These are phyloP conservation scores for Termitomyces sp. DNA, from an alignment of 768 basidiomycete species.

Conservation along the genomic window DNA sequence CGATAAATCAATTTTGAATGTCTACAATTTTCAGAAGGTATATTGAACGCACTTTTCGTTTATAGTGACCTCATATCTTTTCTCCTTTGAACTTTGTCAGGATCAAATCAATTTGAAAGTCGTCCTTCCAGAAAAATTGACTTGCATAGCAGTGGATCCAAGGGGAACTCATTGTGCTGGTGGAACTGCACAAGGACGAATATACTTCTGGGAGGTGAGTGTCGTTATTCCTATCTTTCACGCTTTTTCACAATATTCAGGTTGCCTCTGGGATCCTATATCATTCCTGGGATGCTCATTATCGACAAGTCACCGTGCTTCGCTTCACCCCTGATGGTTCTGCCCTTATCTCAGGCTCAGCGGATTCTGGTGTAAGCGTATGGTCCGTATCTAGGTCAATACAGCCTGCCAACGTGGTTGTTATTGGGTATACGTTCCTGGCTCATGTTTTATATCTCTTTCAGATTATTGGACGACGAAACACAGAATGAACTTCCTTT, in stretches of 20 bases:
- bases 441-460: conserved; percentile 5
- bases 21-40: conserved; percentile 95
- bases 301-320: conserved; percentile 81
- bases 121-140: conserved; percentile 86
- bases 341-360: conserved; percentile 81
- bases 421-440: neutral
- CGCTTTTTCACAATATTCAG: conserved; percentile 37
- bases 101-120: conserved; percentile 88
- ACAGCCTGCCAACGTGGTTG: conserved; percentile 17
- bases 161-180: conserved; percentile 80
- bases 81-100: conserved; percentile 38
- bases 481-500: conserved; percentile 72
- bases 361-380: conserved; percentile 86
- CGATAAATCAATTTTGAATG: conserved; percentile 85
- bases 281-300: conserved; percentile 94
- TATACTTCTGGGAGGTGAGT: conserved; percentile 93
- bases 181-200: conserved; percentile 83
- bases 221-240: neutral
- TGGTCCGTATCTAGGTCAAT: conserved; percentile 87
- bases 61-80: neutral
- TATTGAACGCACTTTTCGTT: conserved; percentile 12
- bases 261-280: conserved; percentile 91
- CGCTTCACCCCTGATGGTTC: conserved; percentile 82
- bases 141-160: conserved; percentile 74
- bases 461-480: conserved; percentile 74